Conservation (phyloP, 345 rosid species). For the Clausena lansium region DNA sequence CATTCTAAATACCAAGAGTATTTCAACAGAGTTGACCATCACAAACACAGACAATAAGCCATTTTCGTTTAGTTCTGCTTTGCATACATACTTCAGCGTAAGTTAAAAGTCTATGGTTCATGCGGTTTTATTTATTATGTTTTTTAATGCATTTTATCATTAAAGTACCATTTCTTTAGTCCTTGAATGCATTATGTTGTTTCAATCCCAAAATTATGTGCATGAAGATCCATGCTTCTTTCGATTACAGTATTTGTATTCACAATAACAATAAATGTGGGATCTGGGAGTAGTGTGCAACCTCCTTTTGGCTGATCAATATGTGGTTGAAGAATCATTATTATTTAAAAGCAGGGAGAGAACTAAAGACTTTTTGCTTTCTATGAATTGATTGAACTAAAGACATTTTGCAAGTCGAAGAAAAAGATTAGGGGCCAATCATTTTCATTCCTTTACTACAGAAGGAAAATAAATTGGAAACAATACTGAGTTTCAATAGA, state of each 20-base stretch:
- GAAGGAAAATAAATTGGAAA: background rate
- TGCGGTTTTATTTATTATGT: background rate
- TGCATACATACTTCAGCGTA: conserved; percentile 90
- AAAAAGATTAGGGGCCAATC: background rate
- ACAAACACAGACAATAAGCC: conserved; percentile 75
- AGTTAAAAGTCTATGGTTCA: background rate
- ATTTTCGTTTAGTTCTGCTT: conserved; percentile 74
- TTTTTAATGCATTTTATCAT: background rate
- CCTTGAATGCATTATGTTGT: background rate
- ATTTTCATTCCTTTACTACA: background rate
- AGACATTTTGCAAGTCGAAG: background rate
- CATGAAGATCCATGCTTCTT: background rate
- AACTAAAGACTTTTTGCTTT: conserved; percentile 2
- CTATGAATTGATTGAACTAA: background rate
- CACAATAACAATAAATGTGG: background rate
- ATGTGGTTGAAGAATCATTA: background rate
- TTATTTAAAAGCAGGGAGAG: background rate
- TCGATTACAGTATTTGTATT: background rate
- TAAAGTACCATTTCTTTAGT: too few relatives aligned
- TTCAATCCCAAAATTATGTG: conserved; percentile 16
- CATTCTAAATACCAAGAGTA: conserved; percentile 52
- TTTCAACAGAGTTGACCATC: conserved; percentile 72
- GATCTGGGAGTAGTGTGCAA: background rate
- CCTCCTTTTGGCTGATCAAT: background rate
- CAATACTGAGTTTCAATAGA: background rate